These are phyloP conservation scores for Citrus sp. DNA, from an alignment of 345 rosid species.

Conservation along the genomic window DNA sequence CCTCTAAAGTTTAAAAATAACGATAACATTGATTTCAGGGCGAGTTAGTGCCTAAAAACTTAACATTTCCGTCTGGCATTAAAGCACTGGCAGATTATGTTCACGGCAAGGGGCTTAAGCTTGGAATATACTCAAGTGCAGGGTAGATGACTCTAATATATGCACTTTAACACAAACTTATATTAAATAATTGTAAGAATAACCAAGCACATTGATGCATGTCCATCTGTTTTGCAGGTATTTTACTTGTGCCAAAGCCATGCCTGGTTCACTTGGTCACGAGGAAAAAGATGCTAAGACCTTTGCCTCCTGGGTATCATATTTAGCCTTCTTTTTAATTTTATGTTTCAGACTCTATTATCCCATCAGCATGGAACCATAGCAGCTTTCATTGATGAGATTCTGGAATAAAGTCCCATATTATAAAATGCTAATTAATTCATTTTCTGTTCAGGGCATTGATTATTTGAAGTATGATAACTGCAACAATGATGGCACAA, in stretches of 20 bases:
- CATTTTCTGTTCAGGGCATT: constrained; percentile 50
- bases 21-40: constrained; percentile 42
- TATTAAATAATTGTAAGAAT: not conserved
- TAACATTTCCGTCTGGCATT: constrained; percentile 84
- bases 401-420: not conserved
- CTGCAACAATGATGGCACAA: constrained; percentile 60
- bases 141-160: constrained; percentile 40
- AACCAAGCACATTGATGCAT: not conserved
- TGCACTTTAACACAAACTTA: not conserved
- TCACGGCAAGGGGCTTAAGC: constrained; percentile 81
- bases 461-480: constrained; percentile 95
- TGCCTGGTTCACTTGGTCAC: constrained; percentile 91
- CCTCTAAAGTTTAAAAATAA: not conserved
- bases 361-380: not conserved
- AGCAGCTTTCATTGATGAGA: not conserved
- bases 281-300: constrained; percentile 92
- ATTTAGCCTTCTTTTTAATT: constrained; percentile 1
- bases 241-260: constrained; percentile 74
- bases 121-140: constrained; percentile 88
- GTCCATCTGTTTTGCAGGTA: constrained; percentile 39
- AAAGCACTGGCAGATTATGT: constrained; percentile 80
- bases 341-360: not conserved
- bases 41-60: constrained; percentile 49
- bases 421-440: not conserved
- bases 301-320: constrained; percentile 83